phyloP scores from a whole-genome alignment of 2,329 filamentous ascomycete species.

The Arthrobotrys conoides region DNA sequence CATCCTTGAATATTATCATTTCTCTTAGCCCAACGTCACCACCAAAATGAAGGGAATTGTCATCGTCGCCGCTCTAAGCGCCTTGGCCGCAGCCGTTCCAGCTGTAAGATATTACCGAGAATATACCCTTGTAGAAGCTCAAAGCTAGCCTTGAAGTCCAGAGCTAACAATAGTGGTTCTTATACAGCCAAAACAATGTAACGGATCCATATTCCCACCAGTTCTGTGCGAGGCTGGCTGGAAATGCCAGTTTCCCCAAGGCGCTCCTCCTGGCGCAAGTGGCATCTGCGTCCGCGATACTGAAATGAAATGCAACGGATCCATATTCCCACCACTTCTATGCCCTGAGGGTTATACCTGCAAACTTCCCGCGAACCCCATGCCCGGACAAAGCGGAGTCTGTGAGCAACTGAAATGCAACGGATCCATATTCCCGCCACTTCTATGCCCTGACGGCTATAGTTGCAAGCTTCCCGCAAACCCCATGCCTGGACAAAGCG shows the following conservation, averaged over 20 bases:
- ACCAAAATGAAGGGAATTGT: neutral
- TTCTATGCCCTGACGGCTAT: constrained; percentile 3
- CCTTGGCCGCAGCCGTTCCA: neutral
- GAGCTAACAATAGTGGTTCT: neutral
- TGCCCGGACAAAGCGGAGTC: constrained; percentile 6
- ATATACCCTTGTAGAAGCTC: neutral
- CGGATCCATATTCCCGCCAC: constrained; percentile 14
- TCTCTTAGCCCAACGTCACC: neutral
- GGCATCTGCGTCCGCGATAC: constrained; percentile 14
- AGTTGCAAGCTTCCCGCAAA: neutral
- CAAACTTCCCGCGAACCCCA: neutral
- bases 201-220: constrained; percentile 4
- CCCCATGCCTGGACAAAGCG: constrained; percentile 3
- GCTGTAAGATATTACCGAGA: neutral
- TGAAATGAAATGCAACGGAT: constrained; percentile 11
- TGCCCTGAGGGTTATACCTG: constrained; percentile 10
- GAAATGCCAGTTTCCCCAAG: constrained; percentile 13
- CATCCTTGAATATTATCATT: neutral
- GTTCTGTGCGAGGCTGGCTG: constrained; percentile 10
- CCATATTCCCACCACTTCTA: constrained; percentile 11
- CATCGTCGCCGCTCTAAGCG: neutral
- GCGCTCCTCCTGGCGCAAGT: neutral
- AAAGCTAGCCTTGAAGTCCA: neutral
- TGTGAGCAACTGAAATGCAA: constrained; percentile 21
- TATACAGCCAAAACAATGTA: constrained; percentile 4